These are phyloP conservation scores for Pseudoneurospora amorphoporcata DNA, from an alignment of 495 filamentous ascomycete genomes.

Conservation along the genomic window DNA sequence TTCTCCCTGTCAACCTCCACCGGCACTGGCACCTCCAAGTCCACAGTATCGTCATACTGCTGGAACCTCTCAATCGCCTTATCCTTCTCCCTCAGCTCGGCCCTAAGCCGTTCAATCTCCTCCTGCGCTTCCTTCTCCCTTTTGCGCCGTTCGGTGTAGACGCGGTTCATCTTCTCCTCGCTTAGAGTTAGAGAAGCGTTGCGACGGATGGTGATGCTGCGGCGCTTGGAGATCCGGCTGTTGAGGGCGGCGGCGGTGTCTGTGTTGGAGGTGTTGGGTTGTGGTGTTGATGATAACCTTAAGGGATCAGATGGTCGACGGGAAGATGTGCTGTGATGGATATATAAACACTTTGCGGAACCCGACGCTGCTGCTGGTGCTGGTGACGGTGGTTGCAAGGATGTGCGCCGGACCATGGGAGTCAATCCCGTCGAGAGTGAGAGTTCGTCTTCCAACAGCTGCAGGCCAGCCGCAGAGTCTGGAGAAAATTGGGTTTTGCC, in stretches of 20 bases:
- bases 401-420: slow-evolving; percentile 52
- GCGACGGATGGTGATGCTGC: slow-evolving; percentile 61
- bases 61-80: slow-evolving; percentile 39
- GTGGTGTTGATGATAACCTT: slow-evolving; percentile 6
- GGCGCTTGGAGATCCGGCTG: slow-evolving; percentile 54
- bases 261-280: slow-evolving; percentile 20
- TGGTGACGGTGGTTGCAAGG: slow-evolving; percentile 34
- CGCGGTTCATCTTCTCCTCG: slow-evolving; percentile 56
- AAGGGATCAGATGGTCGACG: not conserved
- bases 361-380: slow-evolving; percentile 25
- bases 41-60: slow-evolving; percentile 31
- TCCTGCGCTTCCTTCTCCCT: slow-evolving; percentile 25
- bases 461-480: not conserved
- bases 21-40: slow-evolving; percentile 30
- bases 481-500: not conserved
- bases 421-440: slow-evolving; percentile 54
- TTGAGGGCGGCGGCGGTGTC: slow-evolving; percentile 27
- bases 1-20: slow-evolving; percentile 21
- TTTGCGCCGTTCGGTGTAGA: slow-evolving; percentile 46
- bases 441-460: slow-evolving; percentile 13
- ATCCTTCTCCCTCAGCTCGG: slow-evolving; percentile 43
- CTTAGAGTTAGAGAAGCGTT: slow-evolving; percentile 47
- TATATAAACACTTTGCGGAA: not conserved
- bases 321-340: not conserved
- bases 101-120: slow-evolving; percentile 40